A percentile compares a stretch with the other conserved stretches of the same genome.
phyloP scores from a whole-genome alignment of 805 yeast genomes.

The Yamadazyma endophytica region DNA sequence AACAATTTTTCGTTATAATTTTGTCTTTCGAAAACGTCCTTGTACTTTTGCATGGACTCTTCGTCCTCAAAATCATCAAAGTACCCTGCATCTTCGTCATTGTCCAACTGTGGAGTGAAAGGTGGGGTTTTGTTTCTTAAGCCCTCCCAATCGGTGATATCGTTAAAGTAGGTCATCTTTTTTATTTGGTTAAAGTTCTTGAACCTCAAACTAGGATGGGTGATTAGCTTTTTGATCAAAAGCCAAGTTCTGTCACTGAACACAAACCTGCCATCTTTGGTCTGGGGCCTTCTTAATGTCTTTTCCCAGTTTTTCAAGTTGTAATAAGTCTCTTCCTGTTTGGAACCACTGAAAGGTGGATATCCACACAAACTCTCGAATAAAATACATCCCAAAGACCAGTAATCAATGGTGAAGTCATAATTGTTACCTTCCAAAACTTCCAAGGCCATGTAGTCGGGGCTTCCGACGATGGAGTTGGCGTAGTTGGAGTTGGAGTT shows the following conservation, averaged over 20 bases:
- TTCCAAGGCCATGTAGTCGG: constrained; percentile 98
- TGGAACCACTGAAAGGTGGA: constrained; percentile 94
- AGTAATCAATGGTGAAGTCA: constrained; percentile 95
- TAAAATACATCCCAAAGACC: constrained; percentile 97
- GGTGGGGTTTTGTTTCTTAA: constrained; percentile 80
- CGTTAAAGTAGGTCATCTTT: constrained; percentile 76
- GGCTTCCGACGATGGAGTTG: constrained; percentile 94
- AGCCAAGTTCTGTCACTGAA: constrained; percentile 97
- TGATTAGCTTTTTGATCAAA: constrained; percentile 71
- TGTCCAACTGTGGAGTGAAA: constrained; percentile 92
- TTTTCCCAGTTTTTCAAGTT: constrained; percentile 92
- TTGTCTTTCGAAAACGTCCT: constrained; percentile 92
- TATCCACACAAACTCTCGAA: constrained; percentile 95
- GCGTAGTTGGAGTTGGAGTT: constrained; percentile 60
- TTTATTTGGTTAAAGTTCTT: constrained; percentile 78
- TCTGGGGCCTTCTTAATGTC: constrained; percentile 82
- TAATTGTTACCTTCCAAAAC: constrained; percentile 91
- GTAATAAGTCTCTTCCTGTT: constrained; percentile 91
- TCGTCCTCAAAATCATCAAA: constrained; percentile 97
- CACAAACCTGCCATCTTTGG: constrained; percentile 86
- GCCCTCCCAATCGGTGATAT: constrained; percentile 65
- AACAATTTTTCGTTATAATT: constrained; percentile 78
- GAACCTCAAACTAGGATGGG: constrained; percentile 71
- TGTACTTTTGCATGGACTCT: constrained; percentile 95
- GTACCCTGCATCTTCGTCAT: constrained; percentile 97